Base-by-base conservation (phyloP, 331 rosid genomes). In the Quercus phellos region DNA sequence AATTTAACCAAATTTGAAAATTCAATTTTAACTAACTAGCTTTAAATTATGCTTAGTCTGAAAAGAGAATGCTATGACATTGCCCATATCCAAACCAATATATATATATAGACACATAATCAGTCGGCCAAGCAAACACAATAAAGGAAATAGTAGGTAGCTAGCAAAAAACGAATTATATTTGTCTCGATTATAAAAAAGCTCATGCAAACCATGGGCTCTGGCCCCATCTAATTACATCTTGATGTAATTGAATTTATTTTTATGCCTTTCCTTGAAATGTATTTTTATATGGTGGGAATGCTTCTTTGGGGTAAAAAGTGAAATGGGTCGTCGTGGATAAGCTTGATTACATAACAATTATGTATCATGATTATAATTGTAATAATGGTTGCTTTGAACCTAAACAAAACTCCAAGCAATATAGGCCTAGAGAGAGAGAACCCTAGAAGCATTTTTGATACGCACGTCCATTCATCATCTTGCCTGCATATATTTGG, bases 401-500 rank as follows among this genome's bases (percentile, higher is more conserved):
- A 89, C 78, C 88, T 79, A 89, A 87, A 89, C 88, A 87, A 87
- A 79, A 80, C 3, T 91, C 90, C 90, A 91, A 86, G 84, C 34
- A 29, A 16, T 70, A 55, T 72, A 85, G 85, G 81, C 77, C 73
- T 76, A 80, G 79, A 84, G 74, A 77, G 78, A 86, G 77, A 78
- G 80, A 78, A 72, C 32, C 85, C 93, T 86, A 86, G 81, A 30
- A 73, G 77, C 79, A 77, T 80, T 80, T 82, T 68, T 21, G 81
- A 82, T 61, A 67, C 63, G 51, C 81, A 72, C 78, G 82, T 77
- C 88, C 50, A 69, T 83, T 74, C 38, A 66, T 76, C 74, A 72
- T 82, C 38, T 80, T 69, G 68, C 82, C 51, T 67, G 70, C 55
- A 43, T 51, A 46, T 30, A 19, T 78, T 76, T 73, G 84, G 87